Percentiles rank a stretch among this genome's conserved stretches.
Evolutionary conservation across 495 filamentous ascomycete species (phyloP).

Genomic region (Symbiotaphrina buchneri): DNA sequence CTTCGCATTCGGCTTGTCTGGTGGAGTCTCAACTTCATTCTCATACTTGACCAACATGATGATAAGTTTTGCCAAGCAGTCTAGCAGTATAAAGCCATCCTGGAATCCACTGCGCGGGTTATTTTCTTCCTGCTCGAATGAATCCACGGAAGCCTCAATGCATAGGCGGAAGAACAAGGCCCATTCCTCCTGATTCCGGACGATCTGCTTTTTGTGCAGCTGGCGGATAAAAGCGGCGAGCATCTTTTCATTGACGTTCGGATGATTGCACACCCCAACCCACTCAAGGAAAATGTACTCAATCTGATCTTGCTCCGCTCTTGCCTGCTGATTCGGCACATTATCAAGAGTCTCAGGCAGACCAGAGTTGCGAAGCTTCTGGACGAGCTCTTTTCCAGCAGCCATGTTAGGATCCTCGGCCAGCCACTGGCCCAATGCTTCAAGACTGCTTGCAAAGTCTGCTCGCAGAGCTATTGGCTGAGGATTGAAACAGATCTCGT

Average conservation of each 20-base stretch:
- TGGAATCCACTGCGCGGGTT: constrained; percentile 36
- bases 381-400: constrained; percentile 41
- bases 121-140: constrained; percentile 42
- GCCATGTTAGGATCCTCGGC: constrained; percentile 43
- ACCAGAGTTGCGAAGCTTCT: constrained; percentile 43
- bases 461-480: constrained; percentile 53
- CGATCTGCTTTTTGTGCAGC: constrained; percentile 44
- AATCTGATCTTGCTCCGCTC: constrained; percentile 51
- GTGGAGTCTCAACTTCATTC: constrained; percentile 29
- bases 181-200: constrained; percentile 50
- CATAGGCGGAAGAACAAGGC: constrained; percentile 58
- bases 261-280: constrained; percentile 60
- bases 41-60: constrained; percentile 50
- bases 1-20: constrained; percentile 34
- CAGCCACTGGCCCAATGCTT: constrained; percentile 67
- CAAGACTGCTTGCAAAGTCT: constrained; percentile 66
- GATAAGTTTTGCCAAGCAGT: constrained; percentile 75
- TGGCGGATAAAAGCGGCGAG: constrained; percentile 64
- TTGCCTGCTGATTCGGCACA: constrained; percentile 23
- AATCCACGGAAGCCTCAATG: constrained; percentile 54
- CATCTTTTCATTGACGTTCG: constrained; percentile 44
- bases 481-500: constrained; percentile 54
- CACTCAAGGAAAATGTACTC: constrained; percentile 92
- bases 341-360: constrained; percentile 25
- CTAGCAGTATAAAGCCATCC: constrained; percentile 52